phyloP scores from a whole-genome alignment of 2,329 filamentous ascomycete species.

The Exophiala sp. region DNA sequence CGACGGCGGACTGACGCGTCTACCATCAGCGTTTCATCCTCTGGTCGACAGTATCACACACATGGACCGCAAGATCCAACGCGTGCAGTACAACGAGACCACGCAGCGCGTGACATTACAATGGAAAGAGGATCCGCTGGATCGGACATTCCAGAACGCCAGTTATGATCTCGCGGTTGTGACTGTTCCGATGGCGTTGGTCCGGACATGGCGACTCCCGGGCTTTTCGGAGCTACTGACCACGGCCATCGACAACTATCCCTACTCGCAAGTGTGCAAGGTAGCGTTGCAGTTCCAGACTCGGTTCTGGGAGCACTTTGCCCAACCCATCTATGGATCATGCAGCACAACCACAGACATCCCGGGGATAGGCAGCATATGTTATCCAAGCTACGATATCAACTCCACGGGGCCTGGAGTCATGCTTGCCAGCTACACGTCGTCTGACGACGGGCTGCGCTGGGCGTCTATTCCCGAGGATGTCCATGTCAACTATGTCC shows the following conservation, averaged over 20 bases:
- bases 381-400: conserved; percentile 62
- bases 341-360: conserved; percentile 55
- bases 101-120: conserved; percentile 52
- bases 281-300: conserved; percentile 63
- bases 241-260: conserved; percentile 45
- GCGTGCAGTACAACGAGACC: conserved; percentile 49
- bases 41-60: conserved; percentile 53
- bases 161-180: conserved; percentile 64
- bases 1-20: conserved; percentile 53
- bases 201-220: conserved; percentile 57
- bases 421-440: conserved; percentile 55
- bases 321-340: conserved; percentile 56
- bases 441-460: conserved; percentile 36
- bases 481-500: conserved; percentile 58
- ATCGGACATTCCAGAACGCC: conserved; percentile 41
- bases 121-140: conserved; percentile 44
- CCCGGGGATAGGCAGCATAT: conserved; percentile 55
- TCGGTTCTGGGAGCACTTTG: conserved; percentile 54
- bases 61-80: conserved; percentile 53
- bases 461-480: conserved; percentile 49
- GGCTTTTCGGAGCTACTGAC: conserved; percentile 46
- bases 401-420: conserved; percentile 59
- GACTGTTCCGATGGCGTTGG: conserved; percentile 58
- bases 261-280: conserved; percentile 49
- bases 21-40: conserved; percentile 59